Conservation (phyloP, 2,329 filamentous ascomycete genomes). For the Neofusicoccum cordaticola region DNA sequence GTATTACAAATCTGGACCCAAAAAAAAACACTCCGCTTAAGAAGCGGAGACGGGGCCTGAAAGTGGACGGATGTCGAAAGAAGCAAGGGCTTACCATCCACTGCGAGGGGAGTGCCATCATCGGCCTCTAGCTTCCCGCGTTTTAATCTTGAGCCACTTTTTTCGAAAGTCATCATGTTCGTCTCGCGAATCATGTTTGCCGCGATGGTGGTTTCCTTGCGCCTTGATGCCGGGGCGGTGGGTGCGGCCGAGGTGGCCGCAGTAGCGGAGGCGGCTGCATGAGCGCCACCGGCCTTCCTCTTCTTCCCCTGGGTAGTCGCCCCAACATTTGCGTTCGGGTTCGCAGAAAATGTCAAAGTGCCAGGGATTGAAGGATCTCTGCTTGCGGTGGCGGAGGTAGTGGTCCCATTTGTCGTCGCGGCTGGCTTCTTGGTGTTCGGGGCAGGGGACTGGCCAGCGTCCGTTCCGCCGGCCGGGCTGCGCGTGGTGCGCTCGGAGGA, state of each 20-base stretch:
- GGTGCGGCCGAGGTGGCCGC: slow-evolving; percentile 22
- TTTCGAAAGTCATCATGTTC: slow-evolving; percentile 87
- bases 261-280: slow-evolving; percentile 3
- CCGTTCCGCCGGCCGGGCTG: slow-evolving; percentile 30
- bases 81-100: slow-evolving; percentile 69
- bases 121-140: slow-evolving; percentile 72
- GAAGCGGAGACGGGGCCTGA: not conserved
- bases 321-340: slow-evolving; percentile 33
- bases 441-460: slow-evolving; percentile 30
- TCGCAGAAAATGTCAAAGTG: slow-evolving; percentile 58
- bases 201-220: slow-evolving; percentile 37
- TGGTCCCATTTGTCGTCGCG: slow-evolving; percentile 37
- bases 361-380: slow-evolving; percentile 50
- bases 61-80: not conserved
- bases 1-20: not conserved
- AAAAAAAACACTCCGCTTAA: not conserved
- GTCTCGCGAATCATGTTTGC: slow-evolving; percentile 57
- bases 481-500: slow-evolving; percentile 42
- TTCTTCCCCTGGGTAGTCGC: slow-evolving; percentile 17
- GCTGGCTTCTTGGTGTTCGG: slow-evolving; percentile 37
- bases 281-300: slow-evolving; percentile 8
- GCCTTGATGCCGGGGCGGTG: slow-evolving; percentile 36
- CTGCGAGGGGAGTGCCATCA: slow-evolving; percentile 77
- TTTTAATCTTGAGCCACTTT: slow-evolving; percentile 46
- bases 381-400: slow-evolving; percentile 28